Conservation (phyloP, 2,329 filamentous ascomycete species). For the Phaeosphaeriaceae sp. region DNA sequence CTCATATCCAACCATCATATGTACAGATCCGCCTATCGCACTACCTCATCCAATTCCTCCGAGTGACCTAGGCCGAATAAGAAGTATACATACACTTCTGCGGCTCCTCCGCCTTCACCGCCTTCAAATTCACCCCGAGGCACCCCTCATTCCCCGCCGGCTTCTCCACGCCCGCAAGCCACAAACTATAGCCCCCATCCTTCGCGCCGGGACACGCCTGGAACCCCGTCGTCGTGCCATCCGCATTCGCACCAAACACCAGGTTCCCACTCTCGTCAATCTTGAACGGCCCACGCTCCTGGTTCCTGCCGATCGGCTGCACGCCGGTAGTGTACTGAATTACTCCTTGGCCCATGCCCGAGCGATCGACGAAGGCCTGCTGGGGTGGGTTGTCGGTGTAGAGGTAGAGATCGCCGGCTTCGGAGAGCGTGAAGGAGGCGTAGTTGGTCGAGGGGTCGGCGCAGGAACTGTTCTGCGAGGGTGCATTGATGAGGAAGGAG, state of each 20-base stretch:
- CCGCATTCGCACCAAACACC: neutral
- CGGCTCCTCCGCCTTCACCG: conserved; percentile 12
- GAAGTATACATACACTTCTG: too few species aligned
- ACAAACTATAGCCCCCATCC: neutral
- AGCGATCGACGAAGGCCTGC: conserved; percentile 61
- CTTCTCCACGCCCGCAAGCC: neutral
- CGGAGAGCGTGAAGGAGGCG: conserved; percentile 61
- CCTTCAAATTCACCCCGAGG: conserved; percentile 7
- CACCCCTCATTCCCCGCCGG: conserved; percentile 6
- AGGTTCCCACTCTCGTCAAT: neutral
- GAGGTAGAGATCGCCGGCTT: conserved; percentile 54
- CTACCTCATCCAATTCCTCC: too few species aligned
- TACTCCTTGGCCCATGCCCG: conserved; percentile 3
- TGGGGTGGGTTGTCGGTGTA: conserved; percentile 58
- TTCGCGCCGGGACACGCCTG: conserved; percentile 2
- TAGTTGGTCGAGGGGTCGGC: conserved; percentile 35
- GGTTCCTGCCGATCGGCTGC: neutral
- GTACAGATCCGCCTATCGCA: too few species aligned
- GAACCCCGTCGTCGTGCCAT: neutral
- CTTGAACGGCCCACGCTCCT: conserved; percentile 5
- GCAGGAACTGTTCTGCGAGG: conserved; percentile 59
- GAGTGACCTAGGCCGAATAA: too few species aligned
- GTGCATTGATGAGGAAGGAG: conserved; percentile 55
- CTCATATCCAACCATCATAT: too few species aligned
- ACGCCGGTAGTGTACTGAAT: conserved; percentile 2